Conservation (phyloP, 306 rosid genomes). For the Hylodesmum podocarpum region DNA sequence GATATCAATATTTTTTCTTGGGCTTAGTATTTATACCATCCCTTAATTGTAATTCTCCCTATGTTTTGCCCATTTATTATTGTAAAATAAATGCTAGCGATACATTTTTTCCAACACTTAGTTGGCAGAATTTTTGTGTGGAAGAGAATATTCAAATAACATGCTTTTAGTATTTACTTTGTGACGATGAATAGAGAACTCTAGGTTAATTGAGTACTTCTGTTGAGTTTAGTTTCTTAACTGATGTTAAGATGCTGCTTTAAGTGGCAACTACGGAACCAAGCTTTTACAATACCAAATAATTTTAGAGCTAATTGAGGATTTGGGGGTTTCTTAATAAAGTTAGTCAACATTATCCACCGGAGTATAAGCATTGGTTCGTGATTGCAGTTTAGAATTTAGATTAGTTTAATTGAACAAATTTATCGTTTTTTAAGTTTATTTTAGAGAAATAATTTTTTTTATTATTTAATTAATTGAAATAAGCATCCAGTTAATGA, state of each 20-base stretch:
- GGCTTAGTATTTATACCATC: conserved; percentile 44
- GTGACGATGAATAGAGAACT: neutral
- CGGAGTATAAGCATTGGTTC: no score
- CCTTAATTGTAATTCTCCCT: conserved; percentile 30
- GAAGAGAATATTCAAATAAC: no score
- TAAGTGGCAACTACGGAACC: neutral
- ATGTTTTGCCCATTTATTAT: neutral
- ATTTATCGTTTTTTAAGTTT: no score
- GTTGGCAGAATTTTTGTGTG: neutral
- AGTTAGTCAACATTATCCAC: no score
- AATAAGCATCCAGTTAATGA: neutral
- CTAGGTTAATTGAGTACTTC: neutral
- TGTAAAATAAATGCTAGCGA: neutral
- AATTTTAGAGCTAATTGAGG: neutral
- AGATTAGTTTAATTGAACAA: no score
- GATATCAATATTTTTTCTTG: conserved; percentile 24
- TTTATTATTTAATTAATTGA: no score
- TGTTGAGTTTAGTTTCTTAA: neutral
- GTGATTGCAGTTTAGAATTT: no score
- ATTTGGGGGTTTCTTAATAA: neutral
- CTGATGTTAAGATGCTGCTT: neutral
- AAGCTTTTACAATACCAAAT: neutral
- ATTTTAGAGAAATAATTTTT: no score
- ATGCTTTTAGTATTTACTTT: no score
- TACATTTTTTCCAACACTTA: neutral